phyloP scores from a whole-genome alignment of 1,284 basidiomycete species.

The Trametes sp. region DNA sequence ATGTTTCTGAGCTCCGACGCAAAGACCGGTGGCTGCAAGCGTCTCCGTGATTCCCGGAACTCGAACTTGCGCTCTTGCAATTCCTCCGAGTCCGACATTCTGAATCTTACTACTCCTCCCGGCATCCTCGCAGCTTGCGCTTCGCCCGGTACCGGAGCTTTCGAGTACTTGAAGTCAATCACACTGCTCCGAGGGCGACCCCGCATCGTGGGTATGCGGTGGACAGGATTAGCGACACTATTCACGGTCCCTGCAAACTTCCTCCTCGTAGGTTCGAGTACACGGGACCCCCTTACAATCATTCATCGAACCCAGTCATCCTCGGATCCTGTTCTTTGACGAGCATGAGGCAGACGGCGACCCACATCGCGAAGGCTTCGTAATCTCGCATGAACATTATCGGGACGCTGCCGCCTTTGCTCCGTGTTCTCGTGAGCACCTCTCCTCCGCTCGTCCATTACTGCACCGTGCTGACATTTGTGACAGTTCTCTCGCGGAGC shows the following conservation, averaged over 20 bases:
- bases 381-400: not conserved
- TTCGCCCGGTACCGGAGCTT: not conserved
- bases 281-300: not conserved
- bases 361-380: not conserved
- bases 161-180: not conserved
- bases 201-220: not conserved
- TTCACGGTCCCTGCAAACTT: not conserved
- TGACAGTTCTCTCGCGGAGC: not conserved
- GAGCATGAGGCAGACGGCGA: not conserved
- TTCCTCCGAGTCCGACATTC: not conserved
- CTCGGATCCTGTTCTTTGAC: not conserved
- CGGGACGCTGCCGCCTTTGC: not conserved
- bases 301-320: not conserved
- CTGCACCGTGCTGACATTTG: not conserved
- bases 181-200: not conserved
- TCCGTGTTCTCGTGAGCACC: conserved; percentile 4
- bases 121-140: conserved; percentile 2
- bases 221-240: too few species aligned
- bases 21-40: not conserved
- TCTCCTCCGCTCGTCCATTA: not conserved
- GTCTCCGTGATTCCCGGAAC: not conserved
- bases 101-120: not conserved
- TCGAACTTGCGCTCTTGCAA: not conserved
- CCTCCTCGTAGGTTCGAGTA: too few species aligned
- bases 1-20: not conserved